These are phyloP conservation scores for Zymoseptoria passerinii DNA, from an alignment of 2,329 filamentous ascomycete species.

Conservation along the genomic window DNA sequence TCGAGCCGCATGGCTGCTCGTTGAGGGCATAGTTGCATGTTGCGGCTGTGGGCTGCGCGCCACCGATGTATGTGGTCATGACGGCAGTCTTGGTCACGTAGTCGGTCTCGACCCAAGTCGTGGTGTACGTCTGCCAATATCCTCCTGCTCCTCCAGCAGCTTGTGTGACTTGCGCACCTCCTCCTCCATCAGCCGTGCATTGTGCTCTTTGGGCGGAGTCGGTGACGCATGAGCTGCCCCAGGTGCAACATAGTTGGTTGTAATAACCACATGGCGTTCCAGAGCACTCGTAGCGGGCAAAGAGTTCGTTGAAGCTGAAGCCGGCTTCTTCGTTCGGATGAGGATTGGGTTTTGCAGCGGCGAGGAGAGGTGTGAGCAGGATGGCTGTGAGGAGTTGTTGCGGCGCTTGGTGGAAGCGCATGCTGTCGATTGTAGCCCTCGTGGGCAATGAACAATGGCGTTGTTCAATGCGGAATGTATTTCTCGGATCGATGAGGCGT, in stretches of 20 bases:
- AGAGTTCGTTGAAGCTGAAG: slow-evolving; percentile 29
- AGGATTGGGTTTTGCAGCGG: slow-evolving; percentile 22
- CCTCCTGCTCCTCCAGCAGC: slow-evolving; percentile 29
- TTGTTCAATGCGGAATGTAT: not conserved
- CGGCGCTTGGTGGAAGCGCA: slow-evolving; percentile 21
- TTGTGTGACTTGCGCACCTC: slow-evolving; percentile 18
- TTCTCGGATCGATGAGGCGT: not conserved
- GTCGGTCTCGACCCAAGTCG: slow-evolving; percentile 49
- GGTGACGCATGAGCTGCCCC: slow-evolving; percentile 42
- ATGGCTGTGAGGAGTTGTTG: slow-evolving; percentile 22
- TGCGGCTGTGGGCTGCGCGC: slow-evolving; percentile 19
- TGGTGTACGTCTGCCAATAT: slow-evolving; percentile 51
- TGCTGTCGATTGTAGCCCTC: slow-evolving; percentile 9
- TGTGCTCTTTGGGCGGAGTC: slow-evolving; percentile 42
- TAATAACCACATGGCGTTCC: slow-evolving; percentile 45
- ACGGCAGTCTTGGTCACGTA: slow-evolving; percentile 45
- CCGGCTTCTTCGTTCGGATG: slow-evolving; percentile 21
- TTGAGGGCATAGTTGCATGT: slow-evolving; percentile 40
- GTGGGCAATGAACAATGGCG: not conserved
- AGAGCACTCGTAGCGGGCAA: slow-evolving; percentile 33
- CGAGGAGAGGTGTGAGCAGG: slow-evolving; percentile 20
- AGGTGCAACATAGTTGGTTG: slow-evolving; percentile 43
- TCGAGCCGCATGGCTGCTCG: slow-evolving; percentile 55
- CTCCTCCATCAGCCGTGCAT: slow-evolving; percentile 30
- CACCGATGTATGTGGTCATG: slow-evolving; percentile 41